Base-by-base conservation (phyloP, 1,284 basidiomycete species). In the Vanrija sp. region DNA sequence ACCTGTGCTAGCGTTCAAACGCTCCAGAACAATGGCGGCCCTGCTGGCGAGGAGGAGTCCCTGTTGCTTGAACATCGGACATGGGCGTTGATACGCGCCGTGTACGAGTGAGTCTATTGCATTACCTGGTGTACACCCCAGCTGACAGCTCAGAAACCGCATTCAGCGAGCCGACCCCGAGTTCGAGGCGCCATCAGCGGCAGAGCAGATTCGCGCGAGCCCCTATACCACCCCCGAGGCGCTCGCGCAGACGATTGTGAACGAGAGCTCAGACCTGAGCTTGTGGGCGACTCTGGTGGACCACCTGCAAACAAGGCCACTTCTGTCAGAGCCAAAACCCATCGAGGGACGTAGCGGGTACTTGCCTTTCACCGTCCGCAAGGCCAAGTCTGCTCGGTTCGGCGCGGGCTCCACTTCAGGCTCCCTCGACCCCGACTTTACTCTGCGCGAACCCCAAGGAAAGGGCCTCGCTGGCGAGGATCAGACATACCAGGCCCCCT, bases 391-490 rank as follows among this genome's bases (percentile, higher is more conserved):
- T 12, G 54, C 58, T 16, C 56, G 57, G 25, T 57, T 62, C 12
- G 49, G 55, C 3, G 46, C 48, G 9, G 50, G 57, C 9, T 39
- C 65, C 1, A 28, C 49, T n/a, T 19, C 52, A 3, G 49, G 57
- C 3, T 74, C 72, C 5, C 54, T 75, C 16, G 73, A 75, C 50
- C 73, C 73, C 6, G 73, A 75, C 57, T 74, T 72, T 44, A 73
- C 69, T 4, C 51, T 75, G n/a, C 65, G 73, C 19, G 68, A 73
- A 54, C 68, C 71, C 1, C 69, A 71, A 42, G 71, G 69, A 1
- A 54, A 43, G 16, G 64, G 65, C 9, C 58, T 74, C 0, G 72
- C 73, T 15, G 73, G 73, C 1, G 73, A 74, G 57, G 73, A 75
- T 61, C 60, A 64, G 60, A 73, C 72, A 15, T 75, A 75, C 52